phyloP scores from a whole-genome alignment of 1,284 basidiomycete species.

The Boletus sp. region DNA sequence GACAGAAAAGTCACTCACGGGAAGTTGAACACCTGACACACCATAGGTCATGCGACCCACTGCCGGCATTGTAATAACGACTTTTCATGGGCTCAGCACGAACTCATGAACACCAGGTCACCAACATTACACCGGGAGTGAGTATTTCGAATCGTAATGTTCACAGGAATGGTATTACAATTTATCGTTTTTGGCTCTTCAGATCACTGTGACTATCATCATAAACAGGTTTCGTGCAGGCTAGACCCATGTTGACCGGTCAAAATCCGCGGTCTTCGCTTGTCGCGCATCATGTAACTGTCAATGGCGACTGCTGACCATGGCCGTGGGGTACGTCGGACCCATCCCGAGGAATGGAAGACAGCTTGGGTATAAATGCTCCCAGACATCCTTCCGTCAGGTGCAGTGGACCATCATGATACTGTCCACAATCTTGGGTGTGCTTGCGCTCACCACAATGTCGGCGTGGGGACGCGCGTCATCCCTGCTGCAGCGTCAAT shows the following conservation, averaged over 20 bases:
- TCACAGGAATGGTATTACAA: neutral
- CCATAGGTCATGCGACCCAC: neutral
- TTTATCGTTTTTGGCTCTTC: neutral
- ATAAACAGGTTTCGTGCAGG: no score
- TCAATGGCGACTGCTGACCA: neutral
- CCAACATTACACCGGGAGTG: neutral
- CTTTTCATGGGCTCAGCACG: no score
- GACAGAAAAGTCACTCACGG: neutral
- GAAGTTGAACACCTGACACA: neutral
- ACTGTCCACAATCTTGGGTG: conserved; percentile 20
- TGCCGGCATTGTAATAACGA: neutral
- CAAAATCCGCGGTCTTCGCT: neutral
- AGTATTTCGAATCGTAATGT: neutral
- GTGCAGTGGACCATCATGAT: conserved; percentile 7
- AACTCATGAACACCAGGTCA: neutral
- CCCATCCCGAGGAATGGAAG: neutral
- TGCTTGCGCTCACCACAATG: conserved; percentile 19
- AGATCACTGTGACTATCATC: neutral
- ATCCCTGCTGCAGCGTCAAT: conserved; percentile 7
- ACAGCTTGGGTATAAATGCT: conserved; percentile 12
- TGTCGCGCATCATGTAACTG: neutral
- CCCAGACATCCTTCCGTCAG: neutral
- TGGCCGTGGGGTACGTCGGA: neutral
- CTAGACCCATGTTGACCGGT: neutral
- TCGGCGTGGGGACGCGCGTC: conserved; percentile 10